These are phyloP conservation scores for Blepharisma japonicum DNA, from an alignment of 73 alveolate genomes.

Conservation along the genomic window DNA sequence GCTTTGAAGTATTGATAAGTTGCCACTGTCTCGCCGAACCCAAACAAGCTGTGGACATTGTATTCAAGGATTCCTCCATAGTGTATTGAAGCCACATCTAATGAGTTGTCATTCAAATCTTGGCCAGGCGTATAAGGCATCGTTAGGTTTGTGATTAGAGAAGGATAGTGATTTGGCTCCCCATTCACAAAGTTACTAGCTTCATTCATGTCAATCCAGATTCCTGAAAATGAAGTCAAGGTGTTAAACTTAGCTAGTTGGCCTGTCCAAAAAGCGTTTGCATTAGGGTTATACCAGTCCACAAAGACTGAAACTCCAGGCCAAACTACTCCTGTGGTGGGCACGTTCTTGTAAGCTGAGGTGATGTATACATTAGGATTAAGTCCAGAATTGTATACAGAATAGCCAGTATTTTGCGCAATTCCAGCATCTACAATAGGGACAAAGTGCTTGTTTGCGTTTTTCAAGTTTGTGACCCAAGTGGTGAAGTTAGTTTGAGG, in stretches of 20 bases:
- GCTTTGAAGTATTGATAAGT: constrained; percentile 56
- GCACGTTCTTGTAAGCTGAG: constrained; percentile 29
- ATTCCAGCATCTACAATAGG: constrained; percentile 90
- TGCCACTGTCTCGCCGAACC: constrained; percentile 55
- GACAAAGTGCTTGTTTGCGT: constrained; percentile 65
- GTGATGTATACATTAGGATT: constrained; percentile 33
- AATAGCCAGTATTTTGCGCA: constrained; percentile 47
- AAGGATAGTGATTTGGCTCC: constrained; percentile 40
- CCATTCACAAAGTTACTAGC: constrained; percentile 59
- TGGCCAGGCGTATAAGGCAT: not conserved
- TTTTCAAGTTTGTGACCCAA: constrained; percentile 49
- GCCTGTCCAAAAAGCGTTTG: constrained; percentile 76
- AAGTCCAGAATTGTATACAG: constrained; percentile 36
- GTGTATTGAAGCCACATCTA: constrained; percentile 42
- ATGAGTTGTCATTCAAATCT: constrained; percentile 33
- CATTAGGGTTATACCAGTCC: constrained; percentile 68
- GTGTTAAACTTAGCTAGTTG: constrained; percentile 18
- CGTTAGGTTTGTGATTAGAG: constrained; percentile 25
- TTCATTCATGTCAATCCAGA: constrained; percentile 92
- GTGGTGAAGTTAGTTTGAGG: constrained; percentile 49
- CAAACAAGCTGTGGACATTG: constrained; percentile 67
- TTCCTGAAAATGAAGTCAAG: constrained; percentile 67
- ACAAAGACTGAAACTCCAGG: constrained; percentile 87
- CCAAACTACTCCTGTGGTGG: constrained; percentile 80
- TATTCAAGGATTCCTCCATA: constrained; percentile 38